Evolutionary conservation across 495 filamentous ascomycete genomes (phyloP).

Genomic region (Cladorrhinum samala): DNA sequence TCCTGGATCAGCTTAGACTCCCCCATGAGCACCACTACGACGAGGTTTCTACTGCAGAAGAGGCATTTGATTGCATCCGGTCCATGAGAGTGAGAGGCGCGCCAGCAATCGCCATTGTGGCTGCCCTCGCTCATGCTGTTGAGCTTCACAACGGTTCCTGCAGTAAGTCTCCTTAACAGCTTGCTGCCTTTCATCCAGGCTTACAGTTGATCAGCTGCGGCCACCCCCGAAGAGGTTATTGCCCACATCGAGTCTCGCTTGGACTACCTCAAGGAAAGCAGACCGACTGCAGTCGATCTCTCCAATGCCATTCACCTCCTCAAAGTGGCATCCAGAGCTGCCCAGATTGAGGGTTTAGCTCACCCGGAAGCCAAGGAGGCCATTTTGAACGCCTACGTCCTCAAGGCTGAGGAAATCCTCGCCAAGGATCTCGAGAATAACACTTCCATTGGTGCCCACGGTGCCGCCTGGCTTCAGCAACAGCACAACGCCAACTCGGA

Average conservation of each 20-base stretch:
- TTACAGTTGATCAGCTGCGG: slow-evolving; percentile 10
- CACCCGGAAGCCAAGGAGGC: slow-evolving; percentile 30
- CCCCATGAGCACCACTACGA: slow-evolving; percentile 84
- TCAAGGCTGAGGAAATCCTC: slow-evolving; percentile 78
- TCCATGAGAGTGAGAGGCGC: slow-evolving; percentile 78
- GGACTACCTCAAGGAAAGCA: slow-evolving; percentile 74
- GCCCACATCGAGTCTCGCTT: slow-evolving; percentile 66
- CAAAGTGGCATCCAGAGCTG: slow-evolving; percentile 47
- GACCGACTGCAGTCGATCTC: slow-evolving; percentile 92
- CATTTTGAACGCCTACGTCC: slow-evolving; percentile 62
- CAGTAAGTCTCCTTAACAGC: slow-evolving; percentile 30
- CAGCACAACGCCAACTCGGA: slow-evolving; percentile 36
- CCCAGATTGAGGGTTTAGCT: slow-evolving; percentile 26
- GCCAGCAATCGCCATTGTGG: slow-evolving; percentile 95
- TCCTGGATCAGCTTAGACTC: slow-evolving; percentile 84
- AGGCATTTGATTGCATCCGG: slow-evolving; percentile 89
- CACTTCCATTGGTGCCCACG: slow-evolving; percentile 71
- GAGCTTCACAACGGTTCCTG: slow-evolving; percentile 54
- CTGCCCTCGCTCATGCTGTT: slow-evolving; percentile 77
- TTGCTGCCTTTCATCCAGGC: not conserved
- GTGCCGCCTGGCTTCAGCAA: slow-evolving; percentile 71
- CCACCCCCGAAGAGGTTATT: slow-evolving; percentile 51
- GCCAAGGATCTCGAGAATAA: slow-evolving; percentile 84
- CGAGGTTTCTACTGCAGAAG: slow-evolving; percentile 61
- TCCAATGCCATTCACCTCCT: slow-evolving; percentile 81